Evolutionary conservation across 1,139 yeast genomes (phyloP).

Genomic region (Arxiozyma bovina): DNA sequence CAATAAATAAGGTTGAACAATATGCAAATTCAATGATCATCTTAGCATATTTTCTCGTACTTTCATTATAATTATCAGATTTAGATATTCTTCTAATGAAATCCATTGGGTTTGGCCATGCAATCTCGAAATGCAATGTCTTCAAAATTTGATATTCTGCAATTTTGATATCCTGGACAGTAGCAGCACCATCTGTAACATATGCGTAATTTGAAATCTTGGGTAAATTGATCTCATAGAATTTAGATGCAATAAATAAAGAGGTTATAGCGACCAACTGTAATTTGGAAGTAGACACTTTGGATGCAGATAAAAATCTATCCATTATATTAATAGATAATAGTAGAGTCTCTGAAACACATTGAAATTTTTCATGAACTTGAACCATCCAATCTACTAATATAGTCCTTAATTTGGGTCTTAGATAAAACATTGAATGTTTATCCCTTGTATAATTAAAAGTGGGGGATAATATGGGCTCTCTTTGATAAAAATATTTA

Average conservation of each 20-base stretch:
- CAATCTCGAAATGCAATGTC: constrained; percentile 66
- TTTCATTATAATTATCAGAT: constrained; percentile 84
- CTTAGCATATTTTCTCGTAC: constrained; percentile 80
- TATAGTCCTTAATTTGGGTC: constrained; percentile 80
- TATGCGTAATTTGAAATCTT: constrained; percentile 81
- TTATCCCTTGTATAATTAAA: constrained; percentile 47
- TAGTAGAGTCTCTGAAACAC: constrained; percentile 80
- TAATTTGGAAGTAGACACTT: constrained; percentile 68
- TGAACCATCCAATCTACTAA: constrained; percentile 91
- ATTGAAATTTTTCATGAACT: constrained; percentile 76
- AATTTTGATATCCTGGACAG: constrained; percentile 73
- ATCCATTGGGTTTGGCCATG: constrained; percentile 91
- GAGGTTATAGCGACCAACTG: constrained; percentile 88
- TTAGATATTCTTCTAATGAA: constrained; percentile 84
- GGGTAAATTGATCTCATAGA: constrained; percentile 94
- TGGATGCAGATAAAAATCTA: constrained; percentile 70
- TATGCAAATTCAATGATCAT: constrained; percentile 72
- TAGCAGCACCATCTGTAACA: constrained; percentile 75
- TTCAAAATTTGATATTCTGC: constrained; percentile 80
- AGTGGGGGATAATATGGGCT: constrained; percentile 62
- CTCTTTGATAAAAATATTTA: constrained; percentile 61
- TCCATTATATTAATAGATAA: constrained; percentile 85
- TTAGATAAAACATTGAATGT: constrained; percentile 46
- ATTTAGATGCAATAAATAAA: constrained; percentile 84
- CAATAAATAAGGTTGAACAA: constrained; percentile 69